These are phyloP conservation scores for Inga leiocalycina DNA, from an alignment of 306 rosid species.

Conservation along the genomic window DNA sequence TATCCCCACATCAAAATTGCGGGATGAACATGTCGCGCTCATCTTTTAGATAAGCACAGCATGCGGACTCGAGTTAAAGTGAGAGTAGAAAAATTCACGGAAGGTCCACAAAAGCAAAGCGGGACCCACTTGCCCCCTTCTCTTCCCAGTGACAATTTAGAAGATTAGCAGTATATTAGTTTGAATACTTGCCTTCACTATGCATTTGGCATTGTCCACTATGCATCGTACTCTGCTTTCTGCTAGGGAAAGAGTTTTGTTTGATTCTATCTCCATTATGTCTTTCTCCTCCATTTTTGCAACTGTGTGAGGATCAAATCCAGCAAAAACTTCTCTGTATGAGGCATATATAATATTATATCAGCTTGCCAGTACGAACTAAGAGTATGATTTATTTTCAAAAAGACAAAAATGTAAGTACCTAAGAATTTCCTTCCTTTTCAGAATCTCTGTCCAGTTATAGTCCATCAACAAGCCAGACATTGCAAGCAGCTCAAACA, in stretches of 20 bases:
- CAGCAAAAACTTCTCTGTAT: constrained; percentile 73
- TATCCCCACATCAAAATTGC: too few relatives aligned
- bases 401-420: constrained; percentile 19
- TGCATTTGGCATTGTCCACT: constrained; percentile 90
- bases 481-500: constrained; percentile 95
- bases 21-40: too few relatives aligned
- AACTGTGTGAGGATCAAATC: constrained; percentile 72
- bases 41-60: too few relatives aligned
- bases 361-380: not conserved
- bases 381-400: not conserved
- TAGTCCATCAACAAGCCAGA: constrained; percentile 95
- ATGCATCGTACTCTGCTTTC: constrained; percentile 89
- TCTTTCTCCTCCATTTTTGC: constrained; percentile 91
- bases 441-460: constrained; percentile 97
- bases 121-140: not conserved
- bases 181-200: constrained; percentile 67
- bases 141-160: not conserved
- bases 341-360: not conserved
- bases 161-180: not conserved
- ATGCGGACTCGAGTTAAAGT: not conserved
- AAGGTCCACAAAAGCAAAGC: not conserved
- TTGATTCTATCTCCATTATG: constrained; percentile 69
- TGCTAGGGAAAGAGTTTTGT: constrained; percentile 67
- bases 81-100: not conserved
- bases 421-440: constrained; percentile 82